phyloP scores from a whole-genome alignment of 345 rosid species.

The Sonneratia caseolaris region DNA sequence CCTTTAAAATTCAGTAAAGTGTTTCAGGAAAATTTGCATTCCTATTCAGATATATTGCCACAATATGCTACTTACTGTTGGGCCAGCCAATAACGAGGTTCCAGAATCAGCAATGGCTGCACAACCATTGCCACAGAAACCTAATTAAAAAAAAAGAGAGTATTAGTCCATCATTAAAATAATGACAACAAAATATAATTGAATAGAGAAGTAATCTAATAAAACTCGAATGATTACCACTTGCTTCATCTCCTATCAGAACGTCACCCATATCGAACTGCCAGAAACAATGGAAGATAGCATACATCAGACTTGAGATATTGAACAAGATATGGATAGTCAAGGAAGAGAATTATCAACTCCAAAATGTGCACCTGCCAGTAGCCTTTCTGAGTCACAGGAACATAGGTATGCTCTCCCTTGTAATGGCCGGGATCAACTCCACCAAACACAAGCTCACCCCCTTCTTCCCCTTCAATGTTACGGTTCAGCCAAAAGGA shows the following conservation, averaged over 20 bases:
- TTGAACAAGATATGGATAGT: neutral
- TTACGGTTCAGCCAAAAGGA: conserved; percentile 77
- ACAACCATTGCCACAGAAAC: conserved; percentile 45
- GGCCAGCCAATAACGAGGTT: conserved; percentile 69
- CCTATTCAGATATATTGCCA: neutral
- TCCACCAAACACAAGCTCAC: conserved; percentile 70
- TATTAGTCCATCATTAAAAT: neutral
- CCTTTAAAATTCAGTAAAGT: neutral
- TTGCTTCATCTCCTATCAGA: conserved; percentile 40
- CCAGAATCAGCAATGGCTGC: conserved; percentile 76
- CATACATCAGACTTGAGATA: neutral
- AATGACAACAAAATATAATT: neutral
- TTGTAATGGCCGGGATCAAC: conserved; percentile 48
- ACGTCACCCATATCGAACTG: conserved; percentile 74
- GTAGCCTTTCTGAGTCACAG: conserved; percentile 52
- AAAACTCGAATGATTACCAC: conserved; percentile 23
- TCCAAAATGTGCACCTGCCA: conserved; percentile 46
- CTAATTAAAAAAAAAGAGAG: conserved; percentile 18
- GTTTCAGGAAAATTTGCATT: neutral
- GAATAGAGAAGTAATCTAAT: neutral
- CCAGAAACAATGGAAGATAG: neutral
- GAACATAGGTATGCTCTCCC: conserved; percentile 63
- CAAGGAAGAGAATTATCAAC: neutral
- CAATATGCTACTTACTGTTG: conserved; percentile 36
- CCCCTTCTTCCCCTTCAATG: conserved; percentile 52